These are phyloP conservation scores for Schizochytrium sp. DNA, from an alignment of 108 stramenopile genomes.

Conservation along the genomic window DNA sequence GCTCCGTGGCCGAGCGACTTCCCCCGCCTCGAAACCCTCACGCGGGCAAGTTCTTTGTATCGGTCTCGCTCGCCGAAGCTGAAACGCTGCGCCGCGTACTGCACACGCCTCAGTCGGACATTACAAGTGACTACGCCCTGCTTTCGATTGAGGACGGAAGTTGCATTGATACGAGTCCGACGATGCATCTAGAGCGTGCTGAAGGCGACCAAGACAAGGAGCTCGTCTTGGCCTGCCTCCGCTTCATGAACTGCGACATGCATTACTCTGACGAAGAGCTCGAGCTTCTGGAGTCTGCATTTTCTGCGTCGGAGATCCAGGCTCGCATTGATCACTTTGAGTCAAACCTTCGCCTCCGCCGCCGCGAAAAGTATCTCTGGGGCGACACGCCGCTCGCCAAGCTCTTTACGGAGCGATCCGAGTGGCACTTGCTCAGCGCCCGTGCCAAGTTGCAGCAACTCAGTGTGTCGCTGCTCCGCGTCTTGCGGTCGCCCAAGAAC, in stretches of 20 bases:
- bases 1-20: neutral
- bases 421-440: neutral
- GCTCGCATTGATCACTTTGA: neutral
- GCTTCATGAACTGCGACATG: neutral
- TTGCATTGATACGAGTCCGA: neutral
- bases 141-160: constrained; percentile 1
- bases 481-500: constrained; percentile 1
- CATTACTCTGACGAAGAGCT: neutral
- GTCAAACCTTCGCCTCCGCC: neutral
- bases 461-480: neutral
- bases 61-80: constrained; percentile 19
- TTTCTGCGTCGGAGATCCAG: neutral
- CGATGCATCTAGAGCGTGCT: neutral
- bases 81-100: constrained; percentile 17
- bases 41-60: neutral
- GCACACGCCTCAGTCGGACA: neutral
- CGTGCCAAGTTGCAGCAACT: neutral
- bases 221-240: neutral
- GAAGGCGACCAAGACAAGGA: neutral
- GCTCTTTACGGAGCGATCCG: neutral
- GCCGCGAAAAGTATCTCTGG: constrained; percentile 12
- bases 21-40: neutral
- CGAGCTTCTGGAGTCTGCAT: neutral
- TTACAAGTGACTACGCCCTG: neutral
- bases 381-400: neutral